Evolutionary conservation across 352 stramenopile genomes (phyloP).

Genomic region (Pythium aristosporum): DNA sequence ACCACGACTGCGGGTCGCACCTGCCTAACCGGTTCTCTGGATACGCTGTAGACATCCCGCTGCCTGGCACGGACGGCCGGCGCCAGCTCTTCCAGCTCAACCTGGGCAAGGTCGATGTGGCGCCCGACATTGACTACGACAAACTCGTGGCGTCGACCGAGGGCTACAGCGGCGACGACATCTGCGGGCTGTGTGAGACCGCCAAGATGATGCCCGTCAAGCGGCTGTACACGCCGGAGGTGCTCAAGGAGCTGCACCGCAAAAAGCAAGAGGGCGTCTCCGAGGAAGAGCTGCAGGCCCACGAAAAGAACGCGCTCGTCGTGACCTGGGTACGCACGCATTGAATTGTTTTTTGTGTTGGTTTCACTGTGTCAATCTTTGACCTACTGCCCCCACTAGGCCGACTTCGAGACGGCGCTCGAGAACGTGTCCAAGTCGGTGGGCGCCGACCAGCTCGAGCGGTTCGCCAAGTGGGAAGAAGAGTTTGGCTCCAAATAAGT

Average conservation of each 20-base stretch:
- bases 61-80: constrained; percentile 41
- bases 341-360: neutral
- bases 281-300: constrained; percentile 49
- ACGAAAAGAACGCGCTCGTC: constrained; percentile 62
- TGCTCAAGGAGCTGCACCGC: constrained; percentile 46
- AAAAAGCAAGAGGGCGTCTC: constrained; percentile 58
- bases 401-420: constrained; percentile 65
- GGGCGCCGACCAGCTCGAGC: constrained; percentile 66
- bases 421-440: constrained; percentile 86
- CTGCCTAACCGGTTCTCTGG: neutral
- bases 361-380: neutral
- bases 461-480: constrained; percentile 75
- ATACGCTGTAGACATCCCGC: constrained; percentile 37
- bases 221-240: constrained; percentile 40
- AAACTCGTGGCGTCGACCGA: constrained; percentile 68
- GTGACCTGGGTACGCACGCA: constrained; percentile 37
- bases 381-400: constrained; percentile 14
- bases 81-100: constrained; percentile 79
- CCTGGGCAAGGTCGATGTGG: constrained; percentile 72
- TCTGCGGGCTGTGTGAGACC: constrained; percentile 44
- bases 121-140: constrained; percentile 75
- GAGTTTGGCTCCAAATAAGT: constrained; percentile 81
- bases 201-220: constrained; percentile 56
- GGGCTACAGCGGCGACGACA: constrained; percentile 46
- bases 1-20: neutral